Evolutionary conservation across 495 filamentous ascomycete species (phyloP).

Genomic region (Aspergillus haitiensis): DNA sequence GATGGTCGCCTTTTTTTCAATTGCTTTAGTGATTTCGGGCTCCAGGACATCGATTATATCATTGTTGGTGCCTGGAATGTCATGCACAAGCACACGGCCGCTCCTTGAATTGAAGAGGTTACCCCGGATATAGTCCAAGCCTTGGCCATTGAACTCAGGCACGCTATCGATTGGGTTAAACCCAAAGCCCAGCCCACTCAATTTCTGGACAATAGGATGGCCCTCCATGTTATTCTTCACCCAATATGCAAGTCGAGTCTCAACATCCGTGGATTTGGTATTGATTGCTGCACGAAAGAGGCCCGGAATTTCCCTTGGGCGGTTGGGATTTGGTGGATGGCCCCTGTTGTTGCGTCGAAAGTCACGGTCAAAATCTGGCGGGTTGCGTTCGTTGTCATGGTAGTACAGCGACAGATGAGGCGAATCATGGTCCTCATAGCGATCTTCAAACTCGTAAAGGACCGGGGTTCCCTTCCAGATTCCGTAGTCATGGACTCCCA

Average conservation of each 20-base stretch:
- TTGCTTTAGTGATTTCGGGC: constrained; percentile 30
- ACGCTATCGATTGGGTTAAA: constrained; percentile 1
- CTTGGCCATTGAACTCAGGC: constrained; percentile 4
- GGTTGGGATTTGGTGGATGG: not conserved
- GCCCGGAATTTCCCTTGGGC: not conserved
- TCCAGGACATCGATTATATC: constrained; percentile 36
- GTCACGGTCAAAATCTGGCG: not conserved
- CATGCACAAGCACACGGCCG: constrained; percentile 31
- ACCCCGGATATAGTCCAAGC: constrained; percentile 36
- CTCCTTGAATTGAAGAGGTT: constrained; percentile 26
- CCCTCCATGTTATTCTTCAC: not conserved
- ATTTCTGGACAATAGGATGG: not conserved
- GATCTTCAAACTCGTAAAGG: constrained; percentile 18
- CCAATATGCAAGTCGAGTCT: constrained; percentile 14
- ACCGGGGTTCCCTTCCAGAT: constrained; percentile 24
- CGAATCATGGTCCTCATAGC: constrained; percentile 6
- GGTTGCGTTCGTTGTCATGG: not conserved
- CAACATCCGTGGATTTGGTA: constrained; percentile 3
- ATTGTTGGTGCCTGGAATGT: constrained; percentile 25
- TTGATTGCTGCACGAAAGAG: constrained; percentile 6
- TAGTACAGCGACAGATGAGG: constrained; percentile 27
- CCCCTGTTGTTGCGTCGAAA: not conserved
- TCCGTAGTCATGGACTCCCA: constrained; percentile 26
- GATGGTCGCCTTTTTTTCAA: constrained; percentile 28
- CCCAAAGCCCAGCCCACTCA: not conserved